These are phyloP conservation scores for Jaapia argillacea DNA, from an alignment of 768 basidiomycete genomes.

Conservation along the genomic window DNA sequence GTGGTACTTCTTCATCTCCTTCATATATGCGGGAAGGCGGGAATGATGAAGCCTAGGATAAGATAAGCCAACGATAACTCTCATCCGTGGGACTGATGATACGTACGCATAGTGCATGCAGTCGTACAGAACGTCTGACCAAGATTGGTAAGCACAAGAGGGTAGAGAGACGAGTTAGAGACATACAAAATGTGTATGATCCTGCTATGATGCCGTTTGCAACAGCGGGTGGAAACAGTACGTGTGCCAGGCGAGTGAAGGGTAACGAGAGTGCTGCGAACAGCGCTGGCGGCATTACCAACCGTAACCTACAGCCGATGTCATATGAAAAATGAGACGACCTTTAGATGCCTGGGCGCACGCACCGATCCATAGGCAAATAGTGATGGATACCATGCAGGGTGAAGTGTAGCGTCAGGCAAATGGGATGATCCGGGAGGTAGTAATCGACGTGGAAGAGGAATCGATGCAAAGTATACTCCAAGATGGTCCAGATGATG, in stretches of 20 bases:
- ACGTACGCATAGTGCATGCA: conserved; percentile 93
- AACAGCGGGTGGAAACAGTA: conserved; percentile 70
- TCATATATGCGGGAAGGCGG: conserved; percentile 74
- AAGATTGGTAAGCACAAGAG: conserved; percentile 5
- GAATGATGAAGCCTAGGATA: conserved; percentile 92
- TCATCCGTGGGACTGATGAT: too few species aligned
- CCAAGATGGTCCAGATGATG: conserved; percentile 88
- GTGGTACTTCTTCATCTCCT: conserved; percentile 95
- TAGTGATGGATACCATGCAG: conserved; percentile 97
- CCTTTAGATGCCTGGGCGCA: conserved; percentile 2
- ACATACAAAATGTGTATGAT: conserved; percentile 58
- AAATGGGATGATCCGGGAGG: conserved; percentile 75
- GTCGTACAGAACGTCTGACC: conserved; percentile 70
- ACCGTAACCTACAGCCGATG: conserved; percentile 71
- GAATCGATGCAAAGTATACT: conserved; percentile 92
- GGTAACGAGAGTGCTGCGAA: conserved; percentile 74
- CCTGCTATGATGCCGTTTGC: conserved; percentile 93
- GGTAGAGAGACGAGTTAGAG: background rate
- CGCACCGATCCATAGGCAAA: conserved; percentile 88
- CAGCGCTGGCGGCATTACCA: conserved; percentile 93
- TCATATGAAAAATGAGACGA: conserved; percentile 4
- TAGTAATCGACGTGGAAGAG: conserved; percentile 89
- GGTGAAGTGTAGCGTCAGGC: conserved; percentile 83
- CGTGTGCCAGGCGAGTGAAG: conserved; percentile 78
- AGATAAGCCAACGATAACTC: too few species aligned